phyloP scores from a whole-genome alignment of 106 monocot genomes.

The Phalaenopsis equestris region DNA sequence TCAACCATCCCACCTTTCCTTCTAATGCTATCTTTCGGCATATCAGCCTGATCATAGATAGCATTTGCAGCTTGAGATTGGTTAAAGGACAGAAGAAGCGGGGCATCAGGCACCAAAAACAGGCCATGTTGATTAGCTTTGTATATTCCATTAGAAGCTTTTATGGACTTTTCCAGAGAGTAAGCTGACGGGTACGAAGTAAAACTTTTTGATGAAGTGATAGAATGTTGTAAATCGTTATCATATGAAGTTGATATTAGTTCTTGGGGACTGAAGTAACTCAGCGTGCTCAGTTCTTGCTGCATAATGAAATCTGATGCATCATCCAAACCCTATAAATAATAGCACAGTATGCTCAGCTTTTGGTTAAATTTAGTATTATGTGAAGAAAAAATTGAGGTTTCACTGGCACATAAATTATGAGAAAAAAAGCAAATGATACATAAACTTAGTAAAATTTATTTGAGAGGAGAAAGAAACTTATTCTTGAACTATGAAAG shows the following conservation, averaged over 20 bases:
- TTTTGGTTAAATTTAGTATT: neutral
- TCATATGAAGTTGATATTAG: neutral
- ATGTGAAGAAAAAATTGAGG: neutral
- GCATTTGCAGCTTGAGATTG: neutral
- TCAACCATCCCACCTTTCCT: neutral
- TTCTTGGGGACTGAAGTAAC: neutral
- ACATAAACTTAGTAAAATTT: neutral
- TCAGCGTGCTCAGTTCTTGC: neutral
- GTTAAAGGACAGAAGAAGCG: neutral
- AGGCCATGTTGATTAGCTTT: neutral
- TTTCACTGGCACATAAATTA: no score
- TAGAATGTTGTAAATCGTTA: neutral
- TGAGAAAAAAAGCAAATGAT: neutral
- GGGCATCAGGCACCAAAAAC: neutral
- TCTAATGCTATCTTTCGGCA: neutral
- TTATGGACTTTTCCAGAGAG: neutral
- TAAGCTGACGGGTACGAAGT: neutral
- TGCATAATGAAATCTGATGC: neutral
- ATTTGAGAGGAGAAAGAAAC: neutral
- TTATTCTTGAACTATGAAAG: neutral
- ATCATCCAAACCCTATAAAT: neutral
- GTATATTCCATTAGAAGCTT: neutral
- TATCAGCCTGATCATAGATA: neutral
- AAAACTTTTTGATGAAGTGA: neutral
- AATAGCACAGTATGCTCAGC: neutral